These are phyloP conservation scores for Solanum chilense DNA, from an alignment of 257 asterid genomes.

Conservation along the genomic window DNA sequence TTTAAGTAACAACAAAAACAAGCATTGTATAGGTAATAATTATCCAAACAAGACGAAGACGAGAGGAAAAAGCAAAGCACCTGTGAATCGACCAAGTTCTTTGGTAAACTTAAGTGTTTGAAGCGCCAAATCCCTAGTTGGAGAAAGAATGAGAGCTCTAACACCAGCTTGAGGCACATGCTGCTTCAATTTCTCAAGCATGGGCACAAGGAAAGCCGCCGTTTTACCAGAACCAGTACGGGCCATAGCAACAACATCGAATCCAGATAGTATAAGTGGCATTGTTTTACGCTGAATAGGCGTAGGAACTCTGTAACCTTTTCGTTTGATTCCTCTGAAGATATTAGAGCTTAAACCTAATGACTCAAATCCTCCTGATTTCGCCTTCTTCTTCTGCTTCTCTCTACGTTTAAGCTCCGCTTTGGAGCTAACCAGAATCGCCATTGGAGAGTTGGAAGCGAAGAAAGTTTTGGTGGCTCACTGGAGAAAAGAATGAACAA, in stretches of 20 bases:
- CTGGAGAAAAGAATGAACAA: not conserved
- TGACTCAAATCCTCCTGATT: constrained; percentile 89
- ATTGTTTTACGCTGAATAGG: constrained; percentile 90
- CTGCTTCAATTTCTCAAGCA: constrained; percentile 84
- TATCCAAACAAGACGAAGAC: not conserved
- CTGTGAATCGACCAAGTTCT: constrained; percentile 81
- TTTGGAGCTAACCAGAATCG: constrained; percentile 45
- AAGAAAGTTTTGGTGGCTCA: not conserved
- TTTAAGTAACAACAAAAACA: not conserved
- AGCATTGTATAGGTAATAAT: not conserved
- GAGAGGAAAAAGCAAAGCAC: constrained; percentile 11
- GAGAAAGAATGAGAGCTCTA: constrained; percentile 80
- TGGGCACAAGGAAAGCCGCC: constrained; percentile 83
- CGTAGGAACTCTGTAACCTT: constrained; percentile 87
- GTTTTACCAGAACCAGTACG: constrained; percentile 96
- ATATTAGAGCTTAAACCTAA: constrained; percentile 52
- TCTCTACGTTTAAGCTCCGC: constrained; percentile 40
- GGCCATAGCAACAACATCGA: constrained; percentile 97
- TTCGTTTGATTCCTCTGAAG: constrained; percentile 66
- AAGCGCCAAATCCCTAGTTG: constrained; percentile 90
- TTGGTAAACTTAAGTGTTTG: constrained; percentile 77
- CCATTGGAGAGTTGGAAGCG: constrained; percentile 3
- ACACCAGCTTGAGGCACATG: constrained; percentile 90
- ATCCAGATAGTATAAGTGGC: constrained; percentile 68
- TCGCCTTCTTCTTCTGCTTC: constrained; percentile 56